A percentile compares a stretch with the other conserved stretches of the same genome.
Evolutionary conservation across 495 filamentous ascomycete species (phyloP).

Genomic region (Penicillium antarcticum): DNA sequence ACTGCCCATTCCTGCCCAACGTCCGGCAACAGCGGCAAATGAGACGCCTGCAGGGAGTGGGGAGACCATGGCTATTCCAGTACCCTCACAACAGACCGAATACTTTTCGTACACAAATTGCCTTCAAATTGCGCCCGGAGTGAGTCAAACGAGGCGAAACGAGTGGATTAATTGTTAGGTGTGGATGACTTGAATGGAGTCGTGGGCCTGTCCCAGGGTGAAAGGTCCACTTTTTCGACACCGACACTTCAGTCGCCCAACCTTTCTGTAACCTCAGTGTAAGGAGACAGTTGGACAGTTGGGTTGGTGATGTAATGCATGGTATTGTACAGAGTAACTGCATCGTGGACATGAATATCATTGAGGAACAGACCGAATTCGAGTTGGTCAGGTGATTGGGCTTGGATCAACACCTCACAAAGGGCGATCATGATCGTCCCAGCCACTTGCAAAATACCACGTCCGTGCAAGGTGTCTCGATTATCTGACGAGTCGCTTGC

Average conservation of each 20-base stretch:
- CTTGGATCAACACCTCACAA: too few species aligned
- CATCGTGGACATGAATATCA: conserved; percentile 6
- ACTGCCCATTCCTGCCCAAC: conserved; percentile 38
- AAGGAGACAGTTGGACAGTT: conserved; percentile 20
- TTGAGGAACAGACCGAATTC: not conserved
- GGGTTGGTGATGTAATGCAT: conserved; percentile 10
- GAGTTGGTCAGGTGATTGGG: conserved; percentile 15
- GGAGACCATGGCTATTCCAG: conserved; percentile 4
- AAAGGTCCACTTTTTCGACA: conserved; percentile 23
- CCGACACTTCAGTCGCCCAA: conserved; percentile 25
- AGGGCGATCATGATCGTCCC: conserved; percentile 8
- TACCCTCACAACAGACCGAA: too few species aligned
- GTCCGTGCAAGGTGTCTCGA: not conserved
- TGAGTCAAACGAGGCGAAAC: conserved; percentile 12
- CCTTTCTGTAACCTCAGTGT: not conserved
- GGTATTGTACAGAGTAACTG: not conserved
- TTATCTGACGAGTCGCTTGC: not conserved
- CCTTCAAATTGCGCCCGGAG: not conserved
- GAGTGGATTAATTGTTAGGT: too few species aligned
- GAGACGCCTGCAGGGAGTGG: conserved; percentile 20
- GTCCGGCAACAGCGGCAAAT: conserved; percentile 34
- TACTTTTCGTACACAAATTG: too few species aligned
- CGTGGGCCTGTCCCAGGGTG: not conserved
- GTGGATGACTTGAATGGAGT: conserved; percentile 16
- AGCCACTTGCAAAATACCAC: conserved; percentile 12